Evolutionary conservation across 345 rosid species (phyloP).

Genomic region (Salix exigua): DNA sequence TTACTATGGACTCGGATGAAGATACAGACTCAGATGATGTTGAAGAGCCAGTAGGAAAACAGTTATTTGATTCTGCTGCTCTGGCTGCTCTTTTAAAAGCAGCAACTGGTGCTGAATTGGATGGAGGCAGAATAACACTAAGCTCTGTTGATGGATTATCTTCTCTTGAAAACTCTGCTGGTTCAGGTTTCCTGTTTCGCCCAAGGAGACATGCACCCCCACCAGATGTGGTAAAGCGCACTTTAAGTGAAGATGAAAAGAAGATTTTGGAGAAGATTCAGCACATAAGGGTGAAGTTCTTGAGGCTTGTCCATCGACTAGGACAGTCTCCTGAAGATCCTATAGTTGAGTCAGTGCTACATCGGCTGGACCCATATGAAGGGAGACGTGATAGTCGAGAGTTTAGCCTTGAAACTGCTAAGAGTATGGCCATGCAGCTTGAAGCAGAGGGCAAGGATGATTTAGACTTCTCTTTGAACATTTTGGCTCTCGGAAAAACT

Average conservation of each 20-base stretch:
- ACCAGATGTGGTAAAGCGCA: conserved; percentile 42
- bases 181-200: conserved; percentile 25
- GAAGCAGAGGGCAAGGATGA: conserved; percentile 65
- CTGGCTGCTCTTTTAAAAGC: conserved; percentile 92
- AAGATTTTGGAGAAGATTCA: conserved; percentile 78
- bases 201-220: conserved; percentile 60
- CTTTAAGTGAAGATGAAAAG: conserved; percentile 80
- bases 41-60: conserved; percentile 39
- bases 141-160: conserved; percentile 84
- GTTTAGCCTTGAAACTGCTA: conserved; percentile 79
- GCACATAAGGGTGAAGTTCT: conserved; percentile 63
- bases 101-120: conserved; percentile 66
- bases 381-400: conserved; percentile 68
- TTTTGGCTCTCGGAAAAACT: conserved; percentile 83
- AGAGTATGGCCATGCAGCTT: conserved; percentile 61
- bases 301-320: conserved; percentile 78
- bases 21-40: conserved; percentile 72
- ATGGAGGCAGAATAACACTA: conserved; percentile 54
- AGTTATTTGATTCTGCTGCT: conserved; percentile 83
- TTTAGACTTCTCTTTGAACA: conserved; percentile 62
- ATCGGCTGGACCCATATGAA: conserved; percentile 66
- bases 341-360: conserved; percentile 71
- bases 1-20: conserved; percentile 53
- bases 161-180: conserved; percentile 90
- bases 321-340: conserved; percentile 82